These are phyloP conservation scores for Pseudonitzschia pungens DNA, from an alignment of 108 stramenopile species.

Conservation along the genomic window DNA sequence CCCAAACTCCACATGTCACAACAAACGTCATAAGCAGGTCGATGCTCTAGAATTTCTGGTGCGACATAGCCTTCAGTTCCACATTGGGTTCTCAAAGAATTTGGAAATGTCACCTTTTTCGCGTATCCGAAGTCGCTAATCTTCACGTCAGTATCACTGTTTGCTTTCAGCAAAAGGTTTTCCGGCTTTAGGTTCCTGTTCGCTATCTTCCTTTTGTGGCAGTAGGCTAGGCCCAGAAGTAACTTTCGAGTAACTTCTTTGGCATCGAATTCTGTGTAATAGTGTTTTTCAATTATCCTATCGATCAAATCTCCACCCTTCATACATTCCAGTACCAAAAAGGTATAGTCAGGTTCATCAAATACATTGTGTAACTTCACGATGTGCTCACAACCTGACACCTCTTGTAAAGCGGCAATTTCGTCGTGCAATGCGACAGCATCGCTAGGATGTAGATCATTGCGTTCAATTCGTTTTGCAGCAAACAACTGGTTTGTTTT, in stretches of 20 bases:
- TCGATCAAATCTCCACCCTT: conserved; percentile 93
- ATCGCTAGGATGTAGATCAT: conserved; percentile 52
- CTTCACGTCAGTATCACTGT: conserved; percentile 92
- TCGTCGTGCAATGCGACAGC: conserved; percentile 72
- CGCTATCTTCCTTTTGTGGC: conserved; percentile 78
- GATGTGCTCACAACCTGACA: conserved; percentile 65
- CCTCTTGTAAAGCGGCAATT: conserved; percentile 51
- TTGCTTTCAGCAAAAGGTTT: conserved; percentile 77
- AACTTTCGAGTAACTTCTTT: conserved; percentile 57
- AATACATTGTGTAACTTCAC: conserved; percentile 71
- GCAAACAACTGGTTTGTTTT: conserved; percentile 47
- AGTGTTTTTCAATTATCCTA: conserved; percentile 78
- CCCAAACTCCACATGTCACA: conserved; percentile 97
- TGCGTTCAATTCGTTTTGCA: conserved; percentile 61
- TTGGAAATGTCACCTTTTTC: conserved; percentile 59
- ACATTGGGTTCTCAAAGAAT: conserved; percentile 75
- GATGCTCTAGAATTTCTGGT: conserved; percentile 74
- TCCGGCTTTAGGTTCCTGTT: conserved; percentile 89
- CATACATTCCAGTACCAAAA: conserved; percentile 74
- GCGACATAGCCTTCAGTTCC: conserved; percentile 91
- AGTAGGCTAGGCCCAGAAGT: conserved; percentile 75
- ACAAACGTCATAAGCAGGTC: conserved; percentile 66
- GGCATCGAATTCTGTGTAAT: conserved; percentile 79
- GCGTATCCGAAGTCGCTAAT: conserved; percentile 98
- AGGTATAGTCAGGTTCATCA: conserved; percentile 66